Base-by-base conservation (phyloP, 495 filamentous ascomycete genomes). In the Acidomyces sp. region DNA sequence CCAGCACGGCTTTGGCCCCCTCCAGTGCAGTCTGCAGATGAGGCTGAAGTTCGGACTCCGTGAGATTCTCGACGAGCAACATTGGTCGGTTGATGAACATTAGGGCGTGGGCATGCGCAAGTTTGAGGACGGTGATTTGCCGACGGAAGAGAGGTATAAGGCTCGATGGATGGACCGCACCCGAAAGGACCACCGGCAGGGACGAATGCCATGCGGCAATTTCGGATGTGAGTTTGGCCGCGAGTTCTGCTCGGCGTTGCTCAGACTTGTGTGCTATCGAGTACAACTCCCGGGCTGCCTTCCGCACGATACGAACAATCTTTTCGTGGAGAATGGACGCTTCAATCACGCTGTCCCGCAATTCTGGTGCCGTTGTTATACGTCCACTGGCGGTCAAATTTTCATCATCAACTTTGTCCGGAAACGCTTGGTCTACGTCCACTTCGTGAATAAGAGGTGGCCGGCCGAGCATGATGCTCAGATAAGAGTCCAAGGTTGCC, bases 41-140 rank as follows among this genome's bases (percentile, higher is more conserved):
- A 6, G 31, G 57, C 55, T 35, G 58, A 52, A 2, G n/a, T 43
- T 43, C 35, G 7, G 61, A 55, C 23, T 59, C 39, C 20, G 60
- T 58, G n/a, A n/a, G n/a, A n/a, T n/a, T n/a, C n/a, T n/a, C n/a
- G n/a, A n/a, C n/a, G 7, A 75, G 53, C 19, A 77, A 58, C 20
- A 74, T 70, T 28, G 68, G 70, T n/a, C 74, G 64, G n/a, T 62
- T 68, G 6, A 67, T 56, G 23, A 75, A 64, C 24, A 77, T 74
- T 38, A 66, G 61, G 3, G 69, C 68, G 41, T 75, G 70, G 4
- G 58, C 61, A 43, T 70, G 66, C 10, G 71, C 64, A 16, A 76
- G 54, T 35, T 62, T 62, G 10, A 77, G 55, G n/a, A 74, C 63
- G 27, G 63, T 64, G 21, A 63, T 66, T 52, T 77, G 72, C 13